These are phyloP conservation scores for Bauhinia variegata DNA, from an alignment of 306 rosid species.

Conservation along the genomic window DNA sequence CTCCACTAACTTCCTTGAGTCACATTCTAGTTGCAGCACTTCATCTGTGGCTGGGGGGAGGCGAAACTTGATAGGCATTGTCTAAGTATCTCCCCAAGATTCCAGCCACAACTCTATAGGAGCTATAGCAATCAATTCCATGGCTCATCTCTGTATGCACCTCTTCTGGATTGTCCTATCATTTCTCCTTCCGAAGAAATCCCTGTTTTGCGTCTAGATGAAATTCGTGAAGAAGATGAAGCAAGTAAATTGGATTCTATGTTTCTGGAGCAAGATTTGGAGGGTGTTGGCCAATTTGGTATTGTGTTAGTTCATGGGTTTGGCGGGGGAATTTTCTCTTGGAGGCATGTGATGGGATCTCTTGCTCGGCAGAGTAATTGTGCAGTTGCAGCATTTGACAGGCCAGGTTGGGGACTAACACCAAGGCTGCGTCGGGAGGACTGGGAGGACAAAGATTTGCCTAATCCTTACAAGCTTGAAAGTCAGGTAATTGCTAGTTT, in stretches of 20 bases:
- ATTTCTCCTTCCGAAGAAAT: slow-evolving; percentile 70
- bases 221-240: slow-evolving; percentile 59
- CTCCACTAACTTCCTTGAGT: slow-evolving; percentile 55
- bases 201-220: slow-evolving; percentile 69
- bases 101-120: slow-evolving; percentile 70
- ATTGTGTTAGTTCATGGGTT: slow-evolving; percentile 91
- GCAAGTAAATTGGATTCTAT: slow-evolving; percentile 40
- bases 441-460: slow-evolving; percentile 87
- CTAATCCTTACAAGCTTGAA: slow-evolving; percentile 92
- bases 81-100: slow-evolving; percentile 50
- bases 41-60: slow-evolving; percentile 55
- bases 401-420: slow-evolving; percentile 99
- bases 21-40: slow-evolving; percentile 48
- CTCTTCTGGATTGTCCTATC: slow-evolving; percentile 65
- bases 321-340: slow-evolving; percentile 98
- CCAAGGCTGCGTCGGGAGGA: slow-evolving; percentile 74
- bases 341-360: slow-evolving; percentile 94
- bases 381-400: slow-evolving; percentile 85
- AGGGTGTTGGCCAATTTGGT: slow-evolving; percentile 65
- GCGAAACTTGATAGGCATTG: slow-evolving; percentile 62
- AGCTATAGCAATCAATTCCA: slow-evolving; percentile 90
- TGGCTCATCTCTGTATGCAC: slow-evolving; percentile 72
- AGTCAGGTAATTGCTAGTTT: slow-evolving; percentile 64
- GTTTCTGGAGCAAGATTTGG: slow-evolving; percentile 46
- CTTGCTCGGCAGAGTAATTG: slow-evolving; percentile 81